Evolutionary conservation across 2,329 filamentous ascomycete species (phyloP).

Genomic region (Neocucurbitaria cava): DNA sequence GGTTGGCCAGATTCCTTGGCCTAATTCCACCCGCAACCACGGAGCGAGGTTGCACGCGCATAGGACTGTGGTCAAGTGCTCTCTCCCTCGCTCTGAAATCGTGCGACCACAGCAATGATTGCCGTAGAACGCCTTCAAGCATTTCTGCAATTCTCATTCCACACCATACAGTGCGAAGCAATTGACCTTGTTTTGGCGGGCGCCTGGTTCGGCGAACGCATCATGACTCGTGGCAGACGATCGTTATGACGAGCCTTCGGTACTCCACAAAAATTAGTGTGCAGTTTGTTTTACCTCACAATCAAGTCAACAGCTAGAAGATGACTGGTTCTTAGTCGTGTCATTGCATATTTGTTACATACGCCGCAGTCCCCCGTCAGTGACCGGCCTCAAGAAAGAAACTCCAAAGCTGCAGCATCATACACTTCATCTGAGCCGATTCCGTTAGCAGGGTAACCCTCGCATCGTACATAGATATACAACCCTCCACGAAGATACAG

Average conservation of each 20-base stretch:
- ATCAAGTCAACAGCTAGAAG: background rate
- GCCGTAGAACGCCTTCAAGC: background rate
- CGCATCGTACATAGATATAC: background rate
- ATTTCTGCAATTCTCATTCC: background rate
- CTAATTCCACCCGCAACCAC: constrained; percentile 4
- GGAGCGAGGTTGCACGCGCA: constrained; percentile 5
- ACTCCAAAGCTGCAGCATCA: background rate
- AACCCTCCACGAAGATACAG: background rate
- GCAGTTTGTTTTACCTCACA: background rate
- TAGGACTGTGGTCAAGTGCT: no score
- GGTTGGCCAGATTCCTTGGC: constrained; percentile 18
- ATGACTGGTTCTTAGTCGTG: background rate
- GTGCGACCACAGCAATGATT: background rate
- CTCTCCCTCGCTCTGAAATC: background rate
- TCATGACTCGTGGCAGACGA: background rate
- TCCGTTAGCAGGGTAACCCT: background rate
- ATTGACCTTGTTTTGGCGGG: background rate
- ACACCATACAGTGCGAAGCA: background rate
- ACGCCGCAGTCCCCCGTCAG: background rate
- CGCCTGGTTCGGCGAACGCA: background rate
- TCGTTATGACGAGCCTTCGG: background rate
- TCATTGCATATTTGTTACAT: background rate
- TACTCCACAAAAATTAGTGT: background rate
- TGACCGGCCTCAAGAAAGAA: background rate
- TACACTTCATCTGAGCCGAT: background rate